Conservation (phyloP, 2,329 filamentous ascomycete species). For the Ophiostoma angusticollis region DNA sequence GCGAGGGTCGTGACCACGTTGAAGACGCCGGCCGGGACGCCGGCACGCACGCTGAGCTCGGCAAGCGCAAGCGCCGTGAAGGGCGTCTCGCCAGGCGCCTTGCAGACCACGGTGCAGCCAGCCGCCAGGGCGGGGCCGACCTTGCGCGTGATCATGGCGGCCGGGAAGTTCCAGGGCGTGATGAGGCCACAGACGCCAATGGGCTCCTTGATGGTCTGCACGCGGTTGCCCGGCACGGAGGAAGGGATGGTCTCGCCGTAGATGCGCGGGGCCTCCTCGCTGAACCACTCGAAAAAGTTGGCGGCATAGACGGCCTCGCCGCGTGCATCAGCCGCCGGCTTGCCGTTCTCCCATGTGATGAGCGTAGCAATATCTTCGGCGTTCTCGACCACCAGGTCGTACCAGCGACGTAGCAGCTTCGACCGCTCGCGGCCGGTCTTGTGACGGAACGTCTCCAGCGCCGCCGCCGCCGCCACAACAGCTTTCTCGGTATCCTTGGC, state of each 20-base stretch:
- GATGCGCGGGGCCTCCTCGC: slow-evolving; percentile 59
- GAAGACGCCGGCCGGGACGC: slow-evolving; percentile 79
- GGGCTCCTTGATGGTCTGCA: slow-evolving; percentile 70
- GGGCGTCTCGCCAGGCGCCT: slow-evolving; percentile 84
- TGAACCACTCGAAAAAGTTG: slow-evolving; percentile 71
- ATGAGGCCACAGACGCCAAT: slow-evolving; percentile 74
- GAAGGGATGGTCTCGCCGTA: slow-evolving; percentile 67
- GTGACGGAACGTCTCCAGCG: slow-evolving; percentile 57
- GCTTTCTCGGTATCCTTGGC: slow-evolving; percentile 64
- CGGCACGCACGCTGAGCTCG: slow-evolving; percentile 74
- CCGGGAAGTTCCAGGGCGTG: slow-evolving; percentile 81
- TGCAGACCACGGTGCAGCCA: slow-evolving; percentile 89
- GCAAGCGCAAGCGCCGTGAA: slow-evolving; percentile 81
- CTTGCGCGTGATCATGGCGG: slow-evolving; percentile 63
- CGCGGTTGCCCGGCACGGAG: slow-evolving; percentile 56
- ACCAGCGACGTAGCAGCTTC: slow-evolving; percentile 66
- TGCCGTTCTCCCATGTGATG: slow-evolving; percentile 85
- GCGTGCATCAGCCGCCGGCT: slow-evolving; percentile 62
- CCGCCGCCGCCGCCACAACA: slow-evolving; percentile 69
- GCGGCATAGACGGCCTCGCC: slow-evolving; percentile 62
- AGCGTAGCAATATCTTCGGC: slow-evolving; percentile 67
- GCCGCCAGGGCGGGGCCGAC: slow-evolving; percentile 68
- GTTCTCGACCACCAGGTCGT: slow-evolving; percentile 67
- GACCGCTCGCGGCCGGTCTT: slow-evolving; percentile 63
- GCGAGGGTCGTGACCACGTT: slow-evolving; percentile 72